Conservation (phyloP, 345 rosid genomes). For the Brassica cretica region DNA sequence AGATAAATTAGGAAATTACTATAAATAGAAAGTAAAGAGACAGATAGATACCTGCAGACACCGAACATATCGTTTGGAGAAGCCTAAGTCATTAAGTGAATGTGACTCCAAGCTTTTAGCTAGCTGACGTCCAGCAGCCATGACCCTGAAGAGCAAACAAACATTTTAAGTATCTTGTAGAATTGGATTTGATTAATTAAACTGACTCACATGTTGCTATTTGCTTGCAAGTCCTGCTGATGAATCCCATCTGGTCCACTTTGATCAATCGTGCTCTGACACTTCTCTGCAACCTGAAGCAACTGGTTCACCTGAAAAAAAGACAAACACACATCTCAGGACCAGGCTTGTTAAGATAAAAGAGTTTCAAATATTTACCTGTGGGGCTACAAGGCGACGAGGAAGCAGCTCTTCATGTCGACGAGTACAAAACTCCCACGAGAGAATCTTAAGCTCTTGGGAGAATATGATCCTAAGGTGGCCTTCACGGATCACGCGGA, state of each 20-base stretch:
- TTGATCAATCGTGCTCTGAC: slow-evolving; percentile 89
- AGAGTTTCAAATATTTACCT: slow-evolving; percentile 50
- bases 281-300: slow-evolving; percentile 92
- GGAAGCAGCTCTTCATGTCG: slow-evolving; percentile 96
- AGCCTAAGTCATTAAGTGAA: slow-evolving; percentile 88
- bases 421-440: slow-evolving; percentile 97
- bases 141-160: slow-evolving; percentile 60
- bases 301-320: slow-evolving; percentile 76
- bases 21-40: neutral
- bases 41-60: slow-evolving; percentile 92
- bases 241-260: slow-evolving; percentile 89
- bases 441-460: slow-evolving; percentile 88
- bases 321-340: neutral
- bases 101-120: slow-evolving; percentile 87
- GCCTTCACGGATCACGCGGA: slow-evolving; percentile 98
- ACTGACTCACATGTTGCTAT: slow-evolving; percentile 78
- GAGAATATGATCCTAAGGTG: slow-evolving; percentile 87
- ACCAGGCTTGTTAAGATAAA: neutral
- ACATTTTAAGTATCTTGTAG: neutral
- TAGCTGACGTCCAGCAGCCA: slow-evolving; percentile 88
- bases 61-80: slow-evolving; percentile 93
- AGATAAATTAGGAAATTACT: neutral
- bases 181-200: no score
- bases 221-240: slow-evolving; percentile 87
- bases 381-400: slow-evolving; percentile 92